Conservation (phyloP, 495 filamentous ascomycete species). For the Clohesyomyces aquaticus region DNA sequence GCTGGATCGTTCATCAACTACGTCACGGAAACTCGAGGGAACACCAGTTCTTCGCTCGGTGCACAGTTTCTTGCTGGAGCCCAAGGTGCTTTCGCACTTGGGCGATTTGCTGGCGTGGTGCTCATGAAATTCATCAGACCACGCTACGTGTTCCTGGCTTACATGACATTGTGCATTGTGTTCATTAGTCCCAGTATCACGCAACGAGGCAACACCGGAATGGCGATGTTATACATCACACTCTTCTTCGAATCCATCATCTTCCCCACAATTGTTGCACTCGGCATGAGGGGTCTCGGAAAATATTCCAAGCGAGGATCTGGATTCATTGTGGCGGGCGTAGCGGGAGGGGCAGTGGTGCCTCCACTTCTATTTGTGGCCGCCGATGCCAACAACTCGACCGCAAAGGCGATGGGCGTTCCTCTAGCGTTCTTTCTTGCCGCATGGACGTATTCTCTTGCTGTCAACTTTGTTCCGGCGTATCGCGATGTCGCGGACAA, state of each 20-base stretch:
- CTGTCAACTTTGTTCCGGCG: conserved; percentile 65
- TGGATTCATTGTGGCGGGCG: conserved; percentile 61
- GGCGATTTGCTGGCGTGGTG: conserved; percentile 54
- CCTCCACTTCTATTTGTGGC: conserved; percentile 57
- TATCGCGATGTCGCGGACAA: conserved; percentile 65
- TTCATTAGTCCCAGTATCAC: conserved; percentile 46
- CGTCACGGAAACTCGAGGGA: conserved; percentile 50
- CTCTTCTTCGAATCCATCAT: conserved; percentile 67
- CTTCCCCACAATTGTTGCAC: conserved; percentile 66
- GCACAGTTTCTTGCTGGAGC: conserved; percentile 61
- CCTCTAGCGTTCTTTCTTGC: conserved; percentile 62
- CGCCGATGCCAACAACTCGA: conserved; percentile 51
- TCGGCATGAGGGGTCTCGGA: conserved; percentile 63
- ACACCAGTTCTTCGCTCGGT: conserved; percentile 45
- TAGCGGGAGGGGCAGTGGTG: conserved; percentile 58
- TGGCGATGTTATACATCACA: conserved; percentile 59
- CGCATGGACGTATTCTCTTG: conserved; percentile 62
- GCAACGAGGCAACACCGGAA: conserved; percentile 50
- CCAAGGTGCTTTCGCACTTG: conserved; percentile 60
- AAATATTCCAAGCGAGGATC: conserved; percentile 63
- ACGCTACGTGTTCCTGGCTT: conserved; percentile 56
- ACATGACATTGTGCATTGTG: conserved; percentile 44
- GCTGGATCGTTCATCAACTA: conserved; percentile 57
- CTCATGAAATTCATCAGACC: conserved; percentile 59
- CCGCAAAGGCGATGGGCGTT: conserved; percentile 59